These are phyloP conservation scores for Talaromyces liani DNA, from an alignment of 495 filamentous ascomycete genomes.

Conservation along the genomic window DNA sequence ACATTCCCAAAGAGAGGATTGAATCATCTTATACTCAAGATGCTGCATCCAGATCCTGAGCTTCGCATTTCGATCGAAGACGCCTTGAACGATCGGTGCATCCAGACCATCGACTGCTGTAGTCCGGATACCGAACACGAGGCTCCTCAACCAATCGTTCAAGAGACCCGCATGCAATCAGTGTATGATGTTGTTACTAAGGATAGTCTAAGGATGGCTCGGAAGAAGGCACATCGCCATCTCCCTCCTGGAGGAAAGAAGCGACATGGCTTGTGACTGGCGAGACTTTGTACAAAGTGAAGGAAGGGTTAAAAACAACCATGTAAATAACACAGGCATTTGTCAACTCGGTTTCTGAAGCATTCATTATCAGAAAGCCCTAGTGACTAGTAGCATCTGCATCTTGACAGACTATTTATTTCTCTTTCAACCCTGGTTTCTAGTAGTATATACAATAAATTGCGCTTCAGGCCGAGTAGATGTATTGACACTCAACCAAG, in stretches of 20 bases:
- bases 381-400: not conserved
- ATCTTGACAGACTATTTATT: not conserved
- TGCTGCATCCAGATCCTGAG: constrained; percentile 66
- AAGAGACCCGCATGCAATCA: not conserved
- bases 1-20: constrained; percentile 44
- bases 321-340: not conserved
- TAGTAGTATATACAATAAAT: not conserved
- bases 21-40: constrained; percentile 58
- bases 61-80: constrained; percentile 57
- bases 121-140: constrained; percentile 18
- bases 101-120: constrained; percentile 67
- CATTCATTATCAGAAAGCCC: not conserved
- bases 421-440: not conserved
- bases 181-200: constrained; percentile 5
- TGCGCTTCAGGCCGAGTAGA: not conserved
- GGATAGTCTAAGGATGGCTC: constrained; percentile 9
- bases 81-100: constrained; percentile 52
- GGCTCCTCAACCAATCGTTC: not conserved
- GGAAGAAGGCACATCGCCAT: constrained; percentile 6
- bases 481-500: not conserved
- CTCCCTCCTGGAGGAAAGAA: not conserved
- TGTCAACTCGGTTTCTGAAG: not conserved
- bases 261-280: not conserved
- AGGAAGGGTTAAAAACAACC: not conserved
- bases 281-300: constrained; percentile 1